Evolutionary conservation across 345 rosid genomes (phyloP), one percentile per base, ranked within the genome.

Genomic region (Hypericum androsaemum): DNA sequence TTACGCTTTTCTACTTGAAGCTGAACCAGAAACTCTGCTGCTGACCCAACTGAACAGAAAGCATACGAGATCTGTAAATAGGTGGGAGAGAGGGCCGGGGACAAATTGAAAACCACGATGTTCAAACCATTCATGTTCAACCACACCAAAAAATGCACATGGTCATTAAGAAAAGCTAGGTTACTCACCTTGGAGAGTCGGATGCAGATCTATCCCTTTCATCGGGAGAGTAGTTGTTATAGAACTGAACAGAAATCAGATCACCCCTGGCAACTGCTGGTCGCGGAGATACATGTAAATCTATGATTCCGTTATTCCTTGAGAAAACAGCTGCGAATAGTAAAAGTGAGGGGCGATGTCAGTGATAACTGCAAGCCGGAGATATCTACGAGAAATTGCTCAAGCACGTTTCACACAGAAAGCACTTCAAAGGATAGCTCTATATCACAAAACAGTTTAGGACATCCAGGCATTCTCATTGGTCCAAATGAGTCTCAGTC

Each of bases 221-320:
- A 50, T 40, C 4, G 44, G 67, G 39, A 57, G 72, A 61, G 54
- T 65, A 60, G 53, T 47, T 66, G 28, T 66, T 67, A 57, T 61
- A 63, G 48, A 70, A 41, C 35, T 74, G 78, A 59, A 77, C 61
- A 14, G 79, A 59, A 35, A 75, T 63, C 62, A 74, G 32, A 64
- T 74, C 80, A 37, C 47, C 48, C 12, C 53, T 41, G 14, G 64
- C 59, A 58, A 59, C 62, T 28, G 74, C 63, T 35, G 82, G 64
- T 53, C 62, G 58, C 12, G 74, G 75, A 39, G 78, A 72, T 22
- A 66, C 65, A 12, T 55, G 63, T 28, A 57, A 47, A n/a, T 37
- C 22, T 39, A 39, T 22, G 45, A 51, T 64, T 36, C 58, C 49
- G 15, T 47, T 46, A 49, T 17, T 56, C 50, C 70, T 57, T 44